phyloP scores from a whole-genome alignment of 352 stramenopile genomes.

The Thraustochytrium sp. region DNA sequence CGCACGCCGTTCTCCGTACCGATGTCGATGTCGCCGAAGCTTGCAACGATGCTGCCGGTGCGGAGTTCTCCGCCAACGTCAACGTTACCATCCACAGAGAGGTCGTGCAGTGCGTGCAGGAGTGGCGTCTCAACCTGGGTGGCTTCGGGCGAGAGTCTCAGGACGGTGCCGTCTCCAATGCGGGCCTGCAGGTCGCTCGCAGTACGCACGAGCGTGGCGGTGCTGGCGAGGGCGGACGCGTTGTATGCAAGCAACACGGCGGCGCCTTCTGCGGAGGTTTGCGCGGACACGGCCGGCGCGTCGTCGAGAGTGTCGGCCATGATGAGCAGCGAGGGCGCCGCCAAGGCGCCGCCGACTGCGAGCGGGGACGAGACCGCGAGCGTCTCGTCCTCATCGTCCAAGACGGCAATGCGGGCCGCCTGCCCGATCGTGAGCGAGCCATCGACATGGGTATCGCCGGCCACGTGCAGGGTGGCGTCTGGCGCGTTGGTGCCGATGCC shows the following conservation, averaged over 20 bases:
- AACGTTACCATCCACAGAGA: not conserved
- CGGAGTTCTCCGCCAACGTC: not conserved
- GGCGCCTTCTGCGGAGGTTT: not conserved
- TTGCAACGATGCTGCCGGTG: not conserved
- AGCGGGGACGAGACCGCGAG: not conserved
- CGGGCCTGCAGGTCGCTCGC: not conserved
- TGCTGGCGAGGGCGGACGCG: not conserved
- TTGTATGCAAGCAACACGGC: not conserved
- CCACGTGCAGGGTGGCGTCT: not conserved
- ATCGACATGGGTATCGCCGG: not conserved
- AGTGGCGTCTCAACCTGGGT: not conserved
- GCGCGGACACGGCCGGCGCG: not conserved
- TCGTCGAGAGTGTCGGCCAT: not conserved
- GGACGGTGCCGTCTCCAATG: not conserved
- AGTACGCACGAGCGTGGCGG: not conserved
- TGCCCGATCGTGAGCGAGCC: not conserved
- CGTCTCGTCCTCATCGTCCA: not conserved
- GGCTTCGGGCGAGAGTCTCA: not conserved
- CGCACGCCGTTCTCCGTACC: not conserved
- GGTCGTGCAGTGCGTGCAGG: not conserved
- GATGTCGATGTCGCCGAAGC: constrained; percentile 33
- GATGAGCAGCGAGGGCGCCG: not conserved
- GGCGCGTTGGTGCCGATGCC: not conserved
- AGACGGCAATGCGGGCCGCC: not conserved
- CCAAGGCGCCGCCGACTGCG: not conserved